These are phyloP conservation scores for Penicillium cosmopolitanum DNA, from an alignment of 495 filamentous ascomycete genomes.

Conservation along the genomic window DNA sequence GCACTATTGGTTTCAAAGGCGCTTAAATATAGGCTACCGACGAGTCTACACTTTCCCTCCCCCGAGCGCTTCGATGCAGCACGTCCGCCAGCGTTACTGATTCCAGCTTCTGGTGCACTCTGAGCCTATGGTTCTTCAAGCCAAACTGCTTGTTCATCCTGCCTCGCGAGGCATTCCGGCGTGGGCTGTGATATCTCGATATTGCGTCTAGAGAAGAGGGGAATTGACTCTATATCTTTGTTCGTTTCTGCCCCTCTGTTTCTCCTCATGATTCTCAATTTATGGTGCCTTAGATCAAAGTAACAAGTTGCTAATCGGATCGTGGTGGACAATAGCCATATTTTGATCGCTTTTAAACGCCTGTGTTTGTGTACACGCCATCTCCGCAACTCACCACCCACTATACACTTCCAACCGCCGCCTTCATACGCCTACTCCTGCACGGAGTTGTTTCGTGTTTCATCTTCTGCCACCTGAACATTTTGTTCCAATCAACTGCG, in stretches of 20 bases:
- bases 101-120: slow-evolving; percentile 33
- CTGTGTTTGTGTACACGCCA: slow-evolving; percentile 7
- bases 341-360: slow-evolving; percentile 1
- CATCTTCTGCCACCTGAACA: slow-evolving; percentile 29
- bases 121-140: slow-evolving; percentile 44
- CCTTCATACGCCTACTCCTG: slow-evolving; percentile 11
- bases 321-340: not conserved
- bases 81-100: slow-evolving; percentile 42
- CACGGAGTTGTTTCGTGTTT: slow-evolving; percentile 29
- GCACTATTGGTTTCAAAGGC: slow-evolving; percentile 33
- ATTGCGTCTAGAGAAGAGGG: slow-evolving; percentile 20
- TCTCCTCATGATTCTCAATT: slow-evolving; percentile 16
- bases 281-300: not conserved
- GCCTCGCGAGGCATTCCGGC: slow-evolving; percentile 45
- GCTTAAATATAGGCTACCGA: slow-evolving; percentile 50
- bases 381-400: slow-evolving; percentile 7
- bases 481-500: slow-evolving; percentile 24
- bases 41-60: slow-evolving; percentile 35
- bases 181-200: slow-evolving; percentile 35
- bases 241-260: slow-evolving; percentile 20
- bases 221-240: slow-evolving; percentile 26
- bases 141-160: slow-evolving; percentile 33
- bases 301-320: not conserved
- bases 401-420: slow-evolving; percentile 15
- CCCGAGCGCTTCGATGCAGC: slow-evolving; percentile 36